A percentile compares a stretch with the other conserved stretches of the same genome.
Evolutionary conservation across 176 grass and related monocot species (phyloP).

Genomic region (Carex myosuroides): DNA sequence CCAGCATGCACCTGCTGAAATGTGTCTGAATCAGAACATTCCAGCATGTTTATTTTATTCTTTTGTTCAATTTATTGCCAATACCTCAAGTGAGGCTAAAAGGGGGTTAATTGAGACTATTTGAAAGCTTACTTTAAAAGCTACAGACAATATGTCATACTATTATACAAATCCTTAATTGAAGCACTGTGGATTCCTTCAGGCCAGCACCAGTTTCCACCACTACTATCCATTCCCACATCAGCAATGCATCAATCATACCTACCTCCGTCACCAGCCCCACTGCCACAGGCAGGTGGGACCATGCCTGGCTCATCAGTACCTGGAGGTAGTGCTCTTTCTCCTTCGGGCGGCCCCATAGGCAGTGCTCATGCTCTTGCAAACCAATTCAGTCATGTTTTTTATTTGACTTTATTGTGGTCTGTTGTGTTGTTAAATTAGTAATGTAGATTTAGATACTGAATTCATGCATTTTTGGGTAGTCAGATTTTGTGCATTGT

Average conservation of each 20-base stretch:
- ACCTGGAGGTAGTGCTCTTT: constrained; percentile 21
- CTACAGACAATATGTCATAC: not conserved
- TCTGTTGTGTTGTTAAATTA: not conserved
- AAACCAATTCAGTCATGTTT: not conserved
- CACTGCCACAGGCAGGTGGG: constrained; percentile 37
- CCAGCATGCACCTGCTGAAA: not conserved
- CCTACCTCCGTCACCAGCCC: constrained; percentile 47
- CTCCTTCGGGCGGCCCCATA: not conserved
- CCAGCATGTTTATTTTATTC: not conserved
- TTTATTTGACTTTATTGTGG: constrained; percentile 11
- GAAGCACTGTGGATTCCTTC: not conserved
- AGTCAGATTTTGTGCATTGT: constrained; percentile 4
- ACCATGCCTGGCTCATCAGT: constrained; percentile 3
- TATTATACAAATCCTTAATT: not conserved
- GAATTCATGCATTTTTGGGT: constrained; percentile 16
- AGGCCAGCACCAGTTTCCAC: constrained; percentile 54
- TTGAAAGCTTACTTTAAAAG: not conserved
- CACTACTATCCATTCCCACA: constrained; percentile 50
- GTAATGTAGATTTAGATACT: not conserved
- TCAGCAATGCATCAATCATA: constrained; percentile 51
- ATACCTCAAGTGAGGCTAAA: not conserved
- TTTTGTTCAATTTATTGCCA: not conserved
- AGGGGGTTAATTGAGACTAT: not conserved
- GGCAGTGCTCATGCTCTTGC: constrained; percentile 1
- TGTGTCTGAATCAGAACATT: not conserved